A percentile compares a stretch with the other conserved stretches of the same genome.
These are phyloP conservation scores for Cyberlindnera mycetangii DNA, from an alignment of 805 yeast species.

Conservation along the genomic window DNA sequence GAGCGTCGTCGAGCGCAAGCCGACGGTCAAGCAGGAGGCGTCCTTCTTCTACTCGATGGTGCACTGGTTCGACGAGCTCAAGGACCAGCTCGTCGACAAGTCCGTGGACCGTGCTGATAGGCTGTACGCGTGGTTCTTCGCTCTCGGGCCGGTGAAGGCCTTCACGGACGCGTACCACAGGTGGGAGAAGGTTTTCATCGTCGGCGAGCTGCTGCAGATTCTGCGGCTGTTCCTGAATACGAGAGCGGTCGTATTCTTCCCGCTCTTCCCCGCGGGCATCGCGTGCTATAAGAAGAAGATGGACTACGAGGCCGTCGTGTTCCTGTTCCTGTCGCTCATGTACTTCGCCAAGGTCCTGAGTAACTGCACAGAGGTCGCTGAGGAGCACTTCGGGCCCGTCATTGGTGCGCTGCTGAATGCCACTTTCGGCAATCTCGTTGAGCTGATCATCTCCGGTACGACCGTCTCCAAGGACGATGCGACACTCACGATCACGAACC, in stretches of 20 bases:
- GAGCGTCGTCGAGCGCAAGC: slow-evolving; percentile 9
- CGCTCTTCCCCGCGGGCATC: slow-evolving; percentile 25
- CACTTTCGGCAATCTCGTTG: slow-evolving; percentile 50
- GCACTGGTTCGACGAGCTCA: slow-evolving; percentile 15
- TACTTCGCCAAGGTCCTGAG: slow-evolving; percentile 25
- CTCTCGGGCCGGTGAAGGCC: slow-evolving; percentile 5
- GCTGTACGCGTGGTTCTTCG: slow-evolving; percentile 18
- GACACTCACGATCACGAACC: slow-evolving; percentile 46
- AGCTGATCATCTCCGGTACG: slow-evolving; percentile 46
- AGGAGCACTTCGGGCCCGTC: slow-evolving; percentile 35
- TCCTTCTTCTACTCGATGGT: slow-evolving; percentile 20
- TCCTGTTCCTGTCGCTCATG: slow-evolving; percentile 23
- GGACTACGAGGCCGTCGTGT: slow-evolving; percentile 24
- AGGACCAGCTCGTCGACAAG: slow-evolving; percentile 19
- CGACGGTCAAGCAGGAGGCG: slow-evolving; percentile 22
- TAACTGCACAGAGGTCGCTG: slow-evolving; percentile 25
- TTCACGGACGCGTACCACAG: slow-evolving; percentile 9
- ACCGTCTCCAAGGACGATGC: slow-evolving; percentile 47
- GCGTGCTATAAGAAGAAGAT: slow-evolving; percentile 14
- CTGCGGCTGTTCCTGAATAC: slow-evolving; percentile 20
- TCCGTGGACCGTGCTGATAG: slow-evolving; percentile 15
- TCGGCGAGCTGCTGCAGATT: slow-evolving; percentile 20
- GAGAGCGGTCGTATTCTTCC: slow-evolving; percentile 19
- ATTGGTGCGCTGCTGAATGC: slow-evolving; percentile 48
- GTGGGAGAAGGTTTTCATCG: slow-evolving; percentile 16